phyloP scores from a whole-genome alignment of 176 grass and related monocot genomes.

The Juncus effusus region DNA sequence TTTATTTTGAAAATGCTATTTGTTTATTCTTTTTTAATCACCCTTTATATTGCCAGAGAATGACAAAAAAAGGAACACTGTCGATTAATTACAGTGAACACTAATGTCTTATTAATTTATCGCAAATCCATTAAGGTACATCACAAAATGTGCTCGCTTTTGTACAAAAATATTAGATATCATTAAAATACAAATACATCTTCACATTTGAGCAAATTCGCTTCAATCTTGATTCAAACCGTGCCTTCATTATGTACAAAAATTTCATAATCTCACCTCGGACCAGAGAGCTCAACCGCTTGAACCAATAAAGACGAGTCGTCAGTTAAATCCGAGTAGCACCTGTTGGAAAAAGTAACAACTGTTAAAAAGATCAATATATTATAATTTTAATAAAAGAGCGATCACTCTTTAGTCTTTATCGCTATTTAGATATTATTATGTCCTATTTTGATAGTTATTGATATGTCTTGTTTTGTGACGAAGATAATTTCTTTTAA shows the following conservation, averaged over 20 bases:
- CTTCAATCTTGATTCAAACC: neutral
- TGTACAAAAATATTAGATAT: conserved; percentile 20
- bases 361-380: no score
- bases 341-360: neutral
- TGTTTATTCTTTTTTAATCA: no score
- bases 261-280: conserved; percentile 52
- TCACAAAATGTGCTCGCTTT: conserved; percentile 17
- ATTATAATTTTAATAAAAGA: no score
- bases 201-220: neutral
- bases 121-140: neutral
- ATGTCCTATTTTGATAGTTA: no score
- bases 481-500: no score
- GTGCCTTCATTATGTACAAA: conserved; percentile 5
- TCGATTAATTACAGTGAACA: conserved; percentile 12
- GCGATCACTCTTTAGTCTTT: no score
- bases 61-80: neutral
- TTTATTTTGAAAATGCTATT: no score
- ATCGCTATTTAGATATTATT: no score
- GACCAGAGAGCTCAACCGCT: conserved; percentile 89
- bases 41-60: no score
- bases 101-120: conserved; percentile 16
- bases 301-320: conserved; percentile 87
- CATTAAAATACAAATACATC: neutral
- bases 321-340: conserved; percentile 75
- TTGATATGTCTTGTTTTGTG: no score